Conservation (phyloP, 2,329 filamentous ascomycete species). For the Fusarium tupiense region DNA sequence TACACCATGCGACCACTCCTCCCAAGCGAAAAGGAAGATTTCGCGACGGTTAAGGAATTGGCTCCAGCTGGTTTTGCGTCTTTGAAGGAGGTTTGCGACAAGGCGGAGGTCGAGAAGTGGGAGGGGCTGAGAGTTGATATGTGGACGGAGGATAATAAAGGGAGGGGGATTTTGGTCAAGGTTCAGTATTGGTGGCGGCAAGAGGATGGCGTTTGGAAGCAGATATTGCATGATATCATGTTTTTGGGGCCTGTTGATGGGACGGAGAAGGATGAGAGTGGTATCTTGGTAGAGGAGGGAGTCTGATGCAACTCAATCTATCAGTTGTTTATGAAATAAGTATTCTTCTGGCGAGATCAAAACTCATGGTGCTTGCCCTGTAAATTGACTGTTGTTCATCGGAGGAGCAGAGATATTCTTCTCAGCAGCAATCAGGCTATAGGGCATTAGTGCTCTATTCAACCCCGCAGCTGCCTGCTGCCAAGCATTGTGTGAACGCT, state of each 20-base stretch:
- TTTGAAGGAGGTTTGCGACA: not conserved
- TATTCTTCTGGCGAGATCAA: not conserved
- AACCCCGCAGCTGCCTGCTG: not conserved
- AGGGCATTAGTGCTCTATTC: not conserved
- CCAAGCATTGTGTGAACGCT: not conserved
- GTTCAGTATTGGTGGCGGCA: constrained; percentile 14
- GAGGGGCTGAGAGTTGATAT: constrained; percentile 2
- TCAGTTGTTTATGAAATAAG: not conserved
- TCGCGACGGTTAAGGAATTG: not conserved
- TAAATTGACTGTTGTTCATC: no score
- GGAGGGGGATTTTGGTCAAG: constrained; percentile 1
- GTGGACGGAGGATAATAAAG: constrained; percentile 4
- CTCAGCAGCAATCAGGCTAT: not conserved
- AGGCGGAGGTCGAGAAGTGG: not conserved
- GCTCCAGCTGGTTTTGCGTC: not conserved
- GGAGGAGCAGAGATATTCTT: not conserved
- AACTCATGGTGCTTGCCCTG: not conserved
- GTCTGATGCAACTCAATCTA: not conserved
- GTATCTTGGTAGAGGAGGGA: not conserved
- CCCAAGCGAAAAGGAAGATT: not conserved
- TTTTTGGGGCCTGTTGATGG: not conserved
- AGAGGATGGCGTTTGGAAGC: not conserved
- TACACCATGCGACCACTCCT: not conserved
- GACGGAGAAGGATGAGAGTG: not conserved
- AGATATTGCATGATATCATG: constrained; percentile 10